Evolutionary conservation across 345 rosid genomes (phyloP).

Genomic region (Excoecaria agallocha): DNA sequence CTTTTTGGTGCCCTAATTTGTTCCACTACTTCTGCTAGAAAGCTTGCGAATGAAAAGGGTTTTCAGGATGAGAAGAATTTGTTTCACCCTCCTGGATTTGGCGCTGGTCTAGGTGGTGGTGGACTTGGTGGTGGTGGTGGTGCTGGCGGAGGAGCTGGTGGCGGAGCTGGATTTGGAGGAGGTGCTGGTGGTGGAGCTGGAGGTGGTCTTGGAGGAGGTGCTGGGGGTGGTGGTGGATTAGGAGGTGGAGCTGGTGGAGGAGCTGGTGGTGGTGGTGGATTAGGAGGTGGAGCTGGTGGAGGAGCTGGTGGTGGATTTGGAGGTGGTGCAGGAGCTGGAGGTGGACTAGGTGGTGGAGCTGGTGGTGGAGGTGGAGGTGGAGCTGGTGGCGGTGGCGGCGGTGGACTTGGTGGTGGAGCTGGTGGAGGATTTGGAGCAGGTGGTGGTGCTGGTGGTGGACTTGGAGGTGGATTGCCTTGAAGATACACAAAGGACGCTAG

Average conservation of each 20-base stretch:
- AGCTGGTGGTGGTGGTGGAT: conserved; percentile 5
- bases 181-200: conserved; percentile 18
- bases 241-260: conserved; percentile 21
- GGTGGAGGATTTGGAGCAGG: conserved; percentile 15
- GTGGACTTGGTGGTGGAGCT: conserved; percentile 9
- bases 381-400: neutral
- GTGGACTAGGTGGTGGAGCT: conserved; percentile 2
- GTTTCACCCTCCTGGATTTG: neutral
- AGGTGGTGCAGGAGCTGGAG: conserved; percentile 7
- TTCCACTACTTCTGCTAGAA: neutral
- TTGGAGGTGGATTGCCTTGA: conserved; percentile 15
- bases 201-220: conserved; percentile 19
- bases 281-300: conserved; percentile 14
- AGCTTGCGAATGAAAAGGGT: conserved; percentile 7
- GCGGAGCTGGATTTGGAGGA: conserved; percentile 16
- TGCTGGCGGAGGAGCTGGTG: conserved; percentile 9
- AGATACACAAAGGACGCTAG: neutral
- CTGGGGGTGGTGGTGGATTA: conserved; percentile 14
- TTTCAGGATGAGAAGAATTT: conserved; percentile 14
- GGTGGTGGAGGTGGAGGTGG: conserved; percentile 6
- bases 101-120: conserved; percentile 10
- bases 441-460: conserved; percentile 10
- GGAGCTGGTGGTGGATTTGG: conserved; percentile 15
- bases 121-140: conserved; percentile 14
- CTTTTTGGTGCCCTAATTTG: conserved; percentile 19